Evolutionary conservation across 1,284 basidiomycete species (phyloP).

Genomic region (Stereum hirsutum): DNA sequence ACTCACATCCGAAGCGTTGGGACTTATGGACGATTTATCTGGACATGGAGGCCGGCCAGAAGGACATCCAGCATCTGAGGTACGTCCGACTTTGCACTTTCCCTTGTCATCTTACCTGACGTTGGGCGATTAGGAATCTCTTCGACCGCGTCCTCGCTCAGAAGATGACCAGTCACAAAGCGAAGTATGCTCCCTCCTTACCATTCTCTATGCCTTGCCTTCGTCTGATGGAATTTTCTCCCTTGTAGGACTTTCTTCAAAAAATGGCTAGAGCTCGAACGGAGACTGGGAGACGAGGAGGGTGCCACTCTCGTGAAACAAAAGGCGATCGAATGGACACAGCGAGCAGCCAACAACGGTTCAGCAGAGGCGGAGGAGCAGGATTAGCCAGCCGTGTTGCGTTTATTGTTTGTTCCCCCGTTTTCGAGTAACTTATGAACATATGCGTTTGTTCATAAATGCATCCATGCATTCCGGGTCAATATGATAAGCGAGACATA

Average conservation of each 20-base stretch:
- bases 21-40: conserved; percentile 97
- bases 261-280: conserved; percentile 93
- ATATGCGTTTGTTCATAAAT: conserved; percentile 2
- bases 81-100: conserved; percentile 21
- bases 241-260: conserved; percentile 80
- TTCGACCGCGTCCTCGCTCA: conserved; percentile 77
- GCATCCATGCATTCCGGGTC: conserved; percentile 5
- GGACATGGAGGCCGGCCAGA: conserved; percentile 84
- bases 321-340: conserved; percentile 86
- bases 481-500: conserved; percentile 8
- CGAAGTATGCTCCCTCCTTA: conserved; percentile 53
- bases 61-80: conserved; percentile 72
- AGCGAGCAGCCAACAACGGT: conserved; percentile 28
- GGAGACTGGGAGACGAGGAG: conserved; percentile 78
- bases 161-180: conserved; percentile 92
- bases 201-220: neutral
- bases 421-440: neutral
- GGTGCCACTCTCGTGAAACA: conserved; percentile 79
- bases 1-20: conserved; percentile 89
- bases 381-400: too few species aligned
- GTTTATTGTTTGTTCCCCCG: neutral
- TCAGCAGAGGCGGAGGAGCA: conserved; percentile 4
- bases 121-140: conserved; percentile 62
- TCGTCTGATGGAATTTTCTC: neutral
- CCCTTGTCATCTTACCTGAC: conserved; percentile 8